These are phyloP conservation scores for Pulveroboletus sp. DNA, from an alignment of 768 basidiomycete species.

Conservation along the genomic window DNA sequence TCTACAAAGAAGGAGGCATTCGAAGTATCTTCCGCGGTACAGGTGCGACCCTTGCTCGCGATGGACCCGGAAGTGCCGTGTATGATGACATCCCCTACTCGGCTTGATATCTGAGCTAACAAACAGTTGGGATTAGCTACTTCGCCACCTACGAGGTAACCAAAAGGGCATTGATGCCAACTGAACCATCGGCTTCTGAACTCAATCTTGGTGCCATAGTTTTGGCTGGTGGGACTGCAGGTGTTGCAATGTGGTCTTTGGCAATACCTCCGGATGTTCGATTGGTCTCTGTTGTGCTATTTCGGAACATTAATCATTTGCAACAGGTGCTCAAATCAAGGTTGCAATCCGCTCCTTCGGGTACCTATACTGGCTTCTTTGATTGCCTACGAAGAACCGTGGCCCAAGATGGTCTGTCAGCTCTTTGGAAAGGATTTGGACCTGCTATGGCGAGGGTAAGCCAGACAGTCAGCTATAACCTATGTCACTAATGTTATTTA, in stretches of 20 bases:
- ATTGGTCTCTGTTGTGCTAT: constrained; percentile 7
- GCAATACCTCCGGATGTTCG: constrained; percentile 95
- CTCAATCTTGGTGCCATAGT: constrained; percentile 85
- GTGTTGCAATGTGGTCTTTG: constrained; percentile 97
- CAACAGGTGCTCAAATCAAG: constrained; percentile 89
- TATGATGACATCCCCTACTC: constrained; percentile 39
- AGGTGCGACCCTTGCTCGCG: constrained; percentile 87
- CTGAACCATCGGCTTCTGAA: constrained; percentile 71
- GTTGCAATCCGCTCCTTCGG: constrained; percentile 92
- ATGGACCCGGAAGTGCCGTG: constrained; percentile 96
- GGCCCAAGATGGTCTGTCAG: constrained; percentile 77
- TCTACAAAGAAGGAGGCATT: constrained; percentile 92
- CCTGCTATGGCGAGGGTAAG: constrained; percentile 91
- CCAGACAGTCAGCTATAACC: constrained; percentile 5
- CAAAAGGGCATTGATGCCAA: constrained; percentile 81
- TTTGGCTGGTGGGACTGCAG: constrained; percentile 88
- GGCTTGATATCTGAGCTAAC: constrained; percentile 5
- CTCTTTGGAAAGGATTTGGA: constrained; percentile 96
- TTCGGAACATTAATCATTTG: constrained; percentile 5
- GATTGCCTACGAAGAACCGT: constrained; percentile 93
- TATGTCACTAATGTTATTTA: constrained; percentile 1
- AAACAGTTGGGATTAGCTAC: constrained; percentile 51
- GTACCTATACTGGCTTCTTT: constrained; percentile 91
- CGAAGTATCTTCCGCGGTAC: constrained; percentile 91
- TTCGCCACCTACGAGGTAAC: constrained; percentile 96